These are phyloP conservation scores for Aureobasidium sp. DNA, from an alignment of 2,329 filamentous ascomycete species.

Conservation along the genomic window DNA sequence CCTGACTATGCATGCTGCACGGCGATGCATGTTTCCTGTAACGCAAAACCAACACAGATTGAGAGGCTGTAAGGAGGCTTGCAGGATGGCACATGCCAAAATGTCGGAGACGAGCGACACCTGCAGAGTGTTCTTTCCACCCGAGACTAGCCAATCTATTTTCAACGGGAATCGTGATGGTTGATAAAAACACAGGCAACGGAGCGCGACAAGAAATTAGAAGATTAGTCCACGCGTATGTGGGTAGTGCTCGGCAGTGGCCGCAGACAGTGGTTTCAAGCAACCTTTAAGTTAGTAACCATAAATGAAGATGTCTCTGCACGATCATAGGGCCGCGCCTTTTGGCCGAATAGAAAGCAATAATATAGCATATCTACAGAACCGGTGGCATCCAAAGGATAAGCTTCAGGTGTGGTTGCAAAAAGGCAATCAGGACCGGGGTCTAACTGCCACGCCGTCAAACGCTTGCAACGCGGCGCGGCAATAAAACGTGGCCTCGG, in stretches of 20 bases:
- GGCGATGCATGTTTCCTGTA: slow-evolving; percentile 2
- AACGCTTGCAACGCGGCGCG: slow-evolving; percentile 8
- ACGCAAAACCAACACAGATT: not conserved
- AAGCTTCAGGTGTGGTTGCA: not conserved
- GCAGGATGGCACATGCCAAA: not conserved
- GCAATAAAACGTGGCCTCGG: slow-evolving; percentile 12
- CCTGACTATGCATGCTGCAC: slow-evolving; percentile 8
- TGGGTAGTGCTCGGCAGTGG: not conserved
- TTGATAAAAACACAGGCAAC: slow-evolving; percentile 9
- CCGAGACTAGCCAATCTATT: slow-evolving; percentile 7
- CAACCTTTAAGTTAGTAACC: not conserved
- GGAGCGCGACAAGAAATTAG: slow-evolving; percentile 1
- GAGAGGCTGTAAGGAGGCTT: slow-evolving; percentile 4
- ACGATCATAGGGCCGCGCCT: not conserved
- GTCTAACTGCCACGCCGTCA: slow-evolving; percentile 11
- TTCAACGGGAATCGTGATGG: slow-evolving; percentile 4
- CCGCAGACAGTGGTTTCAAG: slow-evolving; percentile 5
- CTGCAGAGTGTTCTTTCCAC: not conserved
- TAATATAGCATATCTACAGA: not conserved
- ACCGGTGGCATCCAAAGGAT: not conserved
- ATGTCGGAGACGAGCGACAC: not conserved
- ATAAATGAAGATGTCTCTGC: not conserved
- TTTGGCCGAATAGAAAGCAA: not conserved
- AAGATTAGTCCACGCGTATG: not conserved
- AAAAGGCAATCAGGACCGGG: not conserved